Percentiles rank a stretch among this genome's conserved stretches.
Evolutionary conservation across 73 alveolate genomes (phyloP).

Genomic region (Paramecium primaurelia): DNA sequence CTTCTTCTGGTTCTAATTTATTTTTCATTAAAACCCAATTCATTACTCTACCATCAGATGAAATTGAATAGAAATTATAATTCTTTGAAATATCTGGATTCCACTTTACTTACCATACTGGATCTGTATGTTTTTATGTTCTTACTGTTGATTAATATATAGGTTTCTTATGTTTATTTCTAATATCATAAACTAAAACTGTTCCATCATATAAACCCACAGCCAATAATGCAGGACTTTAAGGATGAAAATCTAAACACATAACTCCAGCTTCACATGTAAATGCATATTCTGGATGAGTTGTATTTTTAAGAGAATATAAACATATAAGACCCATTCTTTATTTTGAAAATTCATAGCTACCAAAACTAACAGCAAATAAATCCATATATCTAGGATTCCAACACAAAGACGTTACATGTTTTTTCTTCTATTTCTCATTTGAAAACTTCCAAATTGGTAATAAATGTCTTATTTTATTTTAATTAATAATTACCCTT

Average conservation of each 20-base stretch:
- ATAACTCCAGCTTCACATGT: conserved; percentile 98
- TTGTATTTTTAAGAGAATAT: conserved; percentile 97
- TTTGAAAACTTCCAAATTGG: conserved; percentile 97
- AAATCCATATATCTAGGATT: conserved; percentile 98
- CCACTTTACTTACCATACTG: conserved; percentile 99
- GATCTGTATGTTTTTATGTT: conserved; percentile 99
- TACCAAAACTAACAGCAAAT: conserved; percentile 99
- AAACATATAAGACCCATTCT: conserved; percentile 97
- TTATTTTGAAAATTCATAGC: conserved; percentile 89
- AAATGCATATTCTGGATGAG: conserved; percentile 98
- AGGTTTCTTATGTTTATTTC: conserved; percentile 95
- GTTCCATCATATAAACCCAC: conserved; percentile 99
- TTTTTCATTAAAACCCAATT: conserved; percentile 96
- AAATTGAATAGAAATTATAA: conserved; percentile 91
- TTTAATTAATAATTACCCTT: conserved; percentile 11
- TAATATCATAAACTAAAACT: conserved; percentile 98
- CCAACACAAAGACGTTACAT: conserved; percentile 99
- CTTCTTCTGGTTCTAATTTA: conserved; percentile 93
- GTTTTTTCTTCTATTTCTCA: conserved; percentile 95
- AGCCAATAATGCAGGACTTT: conserved; percentile 97
- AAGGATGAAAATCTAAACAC: conserved; percentile 98
- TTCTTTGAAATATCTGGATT: conserved; percentile 86
- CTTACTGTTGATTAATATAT: conserved; percentile 94
- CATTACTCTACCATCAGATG: conserved; percentile 99
- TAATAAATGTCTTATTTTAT: conserved; percentile 64